phyloP scores from a whole-genome alignment of 257 asterid species.

The Ajuga chamaepitys region DNA sequence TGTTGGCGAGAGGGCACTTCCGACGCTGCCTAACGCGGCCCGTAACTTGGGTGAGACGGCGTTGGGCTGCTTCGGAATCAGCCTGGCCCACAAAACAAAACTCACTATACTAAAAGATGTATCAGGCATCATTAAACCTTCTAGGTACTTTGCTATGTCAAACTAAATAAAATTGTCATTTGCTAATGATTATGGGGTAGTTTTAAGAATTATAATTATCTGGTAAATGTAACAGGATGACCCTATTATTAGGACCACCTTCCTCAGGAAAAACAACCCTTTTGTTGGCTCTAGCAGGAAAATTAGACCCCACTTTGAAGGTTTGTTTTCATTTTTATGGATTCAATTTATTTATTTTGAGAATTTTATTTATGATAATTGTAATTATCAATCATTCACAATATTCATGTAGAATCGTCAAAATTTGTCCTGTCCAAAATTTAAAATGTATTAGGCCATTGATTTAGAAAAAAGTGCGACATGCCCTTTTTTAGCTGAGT shows the following conservation, averaged over 20 bases:
- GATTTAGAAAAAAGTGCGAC: too few species aligned
- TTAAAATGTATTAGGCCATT: too few species aligned
- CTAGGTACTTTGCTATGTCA: conserved; percentile 30
- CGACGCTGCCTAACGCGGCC: conserved; percentile 44
- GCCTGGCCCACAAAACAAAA: conserved; percentile 37
- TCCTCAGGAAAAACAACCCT: conserved; percentile 70
- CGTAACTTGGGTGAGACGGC: conserved; percentile 43
- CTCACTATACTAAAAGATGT: conserved; percentile 50
- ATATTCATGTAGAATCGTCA: background rate
- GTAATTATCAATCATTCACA: background rate
- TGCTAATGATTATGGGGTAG: too few species aligned
- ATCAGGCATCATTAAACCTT: conserved; percentile 60
- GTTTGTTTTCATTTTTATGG: conserved; percentile 18
- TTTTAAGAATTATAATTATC: too few species aligned
- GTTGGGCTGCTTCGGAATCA: conserved; percentile 35
- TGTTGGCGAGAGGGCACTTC: conserved; percentile 62
- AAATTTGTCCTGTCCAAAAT: too few species aligned
- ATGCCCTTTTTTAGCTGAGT: too few species aligned
- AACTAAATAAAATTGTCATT: too few species aligned
- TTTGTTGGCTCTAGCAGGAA: conserved; percentile 64
- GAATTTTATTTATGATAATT: too few species aligned
- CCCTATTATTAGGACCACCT: conserved; percentile 65
- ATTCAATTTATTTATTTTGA: too few species aligned
- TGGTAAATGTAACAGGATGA: conserved; percentile 43
- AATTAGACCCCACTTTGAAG: conserved; percentile 53